Evolutionary conservation across 352 stramenopile species (phyloP).

Genomic region (Phytopythium montanum): DNA sequence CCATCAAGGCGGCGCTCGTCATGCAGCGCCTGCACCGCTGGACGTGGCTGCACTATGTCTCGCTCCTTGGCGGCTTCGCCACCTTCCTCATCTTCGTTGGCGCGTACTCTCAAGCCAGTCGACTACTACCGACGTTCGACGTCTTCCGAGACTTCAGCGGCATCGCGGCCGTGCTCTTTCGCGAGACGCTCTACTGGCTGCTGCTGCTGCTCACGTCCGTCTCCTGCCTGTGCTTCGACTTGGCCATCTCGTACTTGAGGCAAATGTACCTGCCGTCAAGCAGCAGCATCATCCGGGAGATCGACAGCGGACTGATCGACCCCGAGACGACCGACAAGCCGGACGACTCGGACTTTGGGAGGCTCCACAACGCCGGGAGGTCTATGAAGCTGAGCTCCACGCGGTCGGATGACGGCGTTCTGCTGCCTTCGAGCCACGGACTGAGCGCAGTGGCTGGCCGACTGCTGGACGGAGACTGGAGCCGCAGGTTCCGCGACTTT

Average conservation of each 20-base stretch:
- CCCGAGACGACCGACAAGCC: background rate
- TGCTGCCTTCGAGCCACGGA: background rate
- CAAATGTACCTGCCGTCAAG: slow-evolving; percentile 84
- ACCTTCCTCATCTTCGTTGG: slow-evolving; percentile 70
- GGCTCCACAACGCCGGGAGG: slow-evolving; percentile 13
- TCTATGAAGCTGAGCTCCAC: slow-evolving; percentile 9
- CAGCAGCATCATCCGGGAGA: slow-evolving; percentile 83
- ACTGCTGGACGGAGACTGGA: slow-evolving; percentile 72
- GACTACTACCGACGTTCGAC: slow-evolving; percentile 55
- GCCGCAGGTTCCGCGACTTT: slow-evolving; percentile 78
- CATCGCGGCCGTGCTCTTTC: slow-evolving; percentile 55
- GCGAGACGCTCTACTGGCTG: slow-evolving; percentile 52
- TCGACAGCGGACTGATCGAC: slow-evolving; percentile 65
- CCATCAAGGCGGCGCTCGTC: slow-evolving; percentile 59
- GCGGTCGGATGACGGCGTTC: slow-evolving; percentile 4
- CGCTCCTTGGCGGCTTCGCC: slow-evolving; percentile 57
- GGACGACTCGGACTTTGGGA: slow-evolving; percentile 15
- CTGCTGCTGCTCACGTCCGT: slow-evolving; percentile 63
- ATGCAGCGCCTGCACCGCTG: slow-evolving; percentile 80
- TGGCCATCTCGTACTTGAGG: slow-evolving; percentile 69
- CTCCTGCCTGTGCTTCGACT: slow-evolving; percentile 53
- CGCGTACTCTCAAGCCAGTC: slow-evolving; percentile 63
- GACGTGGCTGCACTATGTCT: slow-evolving; percentile 69
- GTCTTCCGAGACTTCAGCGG: slow-evolving; percentile 77
- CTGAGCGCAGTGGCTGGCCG: background rate